A percentile compares a stretch with the other conserved stretches of the same genome.
Conservation (phyloP, 768 basidiomycete genomes). For the Lentinus brumalis region DNA sequence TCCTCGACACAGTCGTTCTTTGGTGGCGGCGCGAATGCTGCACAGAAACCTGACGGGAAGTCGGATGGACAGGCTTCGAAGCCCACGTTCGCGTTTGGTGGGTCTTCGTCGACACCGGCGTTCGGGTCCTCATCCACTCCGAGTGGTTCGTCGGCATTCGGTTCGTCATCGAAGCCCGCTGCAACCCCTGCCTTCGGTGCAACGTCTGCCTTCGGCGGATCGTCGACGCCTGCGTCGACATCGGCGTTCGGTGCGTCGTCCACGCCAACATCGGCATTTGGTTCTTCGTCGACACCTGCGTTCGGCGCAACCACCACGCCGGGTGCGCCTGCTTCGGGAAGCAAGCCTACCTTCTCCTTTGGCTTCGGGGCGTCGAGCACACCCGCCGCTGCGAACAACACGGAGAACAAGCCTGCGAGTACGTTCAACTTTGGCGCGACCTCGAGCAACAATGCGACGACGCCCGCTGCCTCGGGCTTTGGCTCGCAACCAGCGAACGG, state of each 20-base stretch:
- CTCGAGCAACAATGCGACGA: slow-evolving; percentile 2
- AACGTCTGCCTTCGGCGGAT: background rate
- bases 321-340: background rate
- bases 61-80: slow-evolving; percentile 13
- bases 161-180: background rate
- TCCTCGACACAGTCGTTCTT: slow-evolving; percentile 4
- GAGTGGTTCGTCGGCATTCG: slow-evolving; percentile 1
- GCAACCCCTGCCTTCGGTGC: background rate
- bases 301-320: slow-evolving; percentile 10
- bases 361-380: slow-evolving; percentile 3
- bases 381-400: background rate
- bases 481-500: slow-evolving; percentile 12
- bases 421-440: slow-evolving; percentile 17
- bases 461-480: slow-evolving; percentile 10
- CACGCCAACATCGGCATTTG: background rate
- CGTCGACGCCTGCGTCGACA: background rate
- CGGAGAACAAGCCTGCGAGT: slow-evolving; percentile 9
- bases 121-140: background rate
- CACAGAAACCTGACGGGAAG: slow-evolving; percentile 1
- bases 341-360: slow-evolving; percentile 20
- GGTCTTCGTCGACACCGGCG: background rate
- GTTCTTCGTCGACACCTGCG: slow-evolving; percentile 9
- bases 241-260: slow-evolving; percentile 2
- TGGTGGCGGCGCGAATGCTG: slow-evolving; percentile 2
- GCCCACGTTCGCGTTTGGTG: slow-evolving; percentile 15